Conservation (phyloP, 768 basidiomycete genomes). For the Collybiopsis confluens region DNA sequence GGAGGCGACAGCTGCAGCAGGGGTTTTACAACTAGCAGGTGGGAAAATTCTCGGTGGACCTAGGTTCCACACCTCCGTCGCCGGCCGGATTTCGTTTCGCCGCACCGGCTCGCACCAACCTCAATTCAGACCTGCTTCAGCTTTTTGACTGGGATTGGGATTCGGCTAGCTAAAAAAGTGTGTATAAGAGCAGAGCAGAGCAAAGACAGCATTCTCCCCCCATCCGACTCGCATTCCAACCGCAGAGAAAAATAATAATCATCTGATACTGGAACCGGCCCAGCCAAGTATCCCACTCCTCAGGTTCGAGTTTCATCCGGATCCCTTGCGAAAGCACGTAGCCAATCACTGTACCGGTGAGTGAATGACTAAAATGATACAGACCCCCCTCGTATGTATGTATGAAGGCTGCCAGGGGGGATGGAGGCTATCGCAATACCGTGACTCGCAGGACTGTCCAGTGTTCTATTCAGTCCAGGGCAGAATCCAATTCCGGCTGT, state of each 20-base stretch:
- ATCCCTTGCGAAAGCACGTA: too few species aligned
- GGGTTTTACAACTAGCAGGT: slow-evolving; percentile 6
- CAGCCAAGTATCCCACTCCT: too few species aligned
- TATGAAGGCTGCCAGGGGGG: not conserved
- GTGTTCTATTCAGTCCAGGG: not conserved
- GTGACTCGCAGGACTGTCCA: too few species aligned
- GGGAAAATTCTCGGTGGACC: slow-evolving; percentile 4
- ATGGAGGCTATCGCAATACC: not conserved
- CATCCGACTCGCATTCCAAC: too few species aligned
- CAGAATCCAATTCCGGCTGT: not conserved
- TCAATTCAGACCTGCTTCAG: too few species aligned
- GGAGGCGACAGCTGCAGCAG: not conserved
- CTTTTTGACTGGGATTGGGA: too few species aligned
- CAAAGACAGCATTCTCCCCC: too few species aligned
- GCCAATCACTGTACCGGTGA: not conserved
- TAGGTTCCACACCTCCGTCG: not conserved
- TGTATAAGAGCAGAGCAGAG: too few species aligned
- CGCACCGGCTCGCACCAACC: not conserved
- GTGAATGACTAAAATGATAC: not conserved
- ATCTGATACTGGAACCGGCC: too few species aligned
- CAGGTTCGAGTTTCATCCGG: too few species aligned
- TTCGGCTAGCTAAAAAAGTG: too few species aligned
- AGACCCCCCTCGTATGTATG: not conserved
- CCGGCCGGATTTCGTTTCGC: not conserved
- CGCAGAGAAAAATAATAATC: too few species aligned